Evolutionary conservation across 116 monocot genomes (phyloP).

Genomic region (Posidonia oceanica): DNA sequence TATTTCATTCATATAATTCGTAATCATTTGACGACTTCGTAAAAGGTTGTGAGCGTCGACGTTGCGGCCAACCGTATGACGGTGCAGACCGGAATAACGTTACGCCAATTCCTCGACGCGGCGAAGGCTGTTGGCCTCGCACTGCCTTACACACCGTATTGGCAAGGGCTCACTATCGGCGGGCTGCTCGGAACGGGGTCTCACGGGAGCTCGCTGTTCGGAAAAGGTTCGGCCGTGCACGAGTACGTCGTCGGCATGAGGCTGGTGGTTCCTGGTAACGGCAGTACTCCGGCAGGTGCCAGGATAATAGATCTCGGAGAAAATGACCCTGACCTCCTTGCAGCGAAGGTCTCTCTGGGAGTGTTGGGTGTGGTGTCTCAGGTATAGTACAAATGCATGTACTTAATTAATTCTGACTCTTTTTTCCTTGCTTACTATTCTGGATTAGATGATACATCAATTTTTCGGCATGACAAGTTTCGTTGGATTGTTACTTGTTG

Average conservation of each 20-base stretch:
- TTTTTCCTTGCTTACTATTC: no score
- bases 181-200: constrained; percentile 17
- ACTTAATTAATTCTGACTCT: no score
- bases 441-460: background rate
- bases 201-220: constrained; percentile 24
- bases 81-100: constrained; percentile 12
- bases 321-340: constrained; percentile 13
- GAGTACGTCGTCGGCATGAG: constrained; percentile 21
- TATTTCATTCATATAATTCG: background rate
- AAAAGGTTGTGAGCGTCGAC: constrained; percentile 13
- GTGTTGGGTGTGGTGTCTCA: constrained; percentile 17
- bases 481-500: no score
- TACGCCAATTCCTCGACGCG: constrained; percentile 11
- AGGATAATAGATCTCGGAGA: constrained; percentile 14
- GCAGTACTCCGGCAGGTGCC: background rate
- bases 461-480: no score
- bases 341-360: constrained; percentile 21
- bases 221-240: constrained; percentile 23
- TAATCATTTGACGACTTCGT: background rate
- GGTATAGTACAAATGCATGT: background rate
- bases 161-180: constrained; percentile 18
- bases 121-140: constrained; percentile 14
- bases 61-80: constrained; percentile 7
- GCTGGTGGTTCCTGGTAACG: constrained; percentile 15
- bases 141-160: constrained; percentile 19